Base-by-base conservation (phyloP, 2,329 filamentous ascomycete species). In the Furcasterigmium furcatum region DNA sequence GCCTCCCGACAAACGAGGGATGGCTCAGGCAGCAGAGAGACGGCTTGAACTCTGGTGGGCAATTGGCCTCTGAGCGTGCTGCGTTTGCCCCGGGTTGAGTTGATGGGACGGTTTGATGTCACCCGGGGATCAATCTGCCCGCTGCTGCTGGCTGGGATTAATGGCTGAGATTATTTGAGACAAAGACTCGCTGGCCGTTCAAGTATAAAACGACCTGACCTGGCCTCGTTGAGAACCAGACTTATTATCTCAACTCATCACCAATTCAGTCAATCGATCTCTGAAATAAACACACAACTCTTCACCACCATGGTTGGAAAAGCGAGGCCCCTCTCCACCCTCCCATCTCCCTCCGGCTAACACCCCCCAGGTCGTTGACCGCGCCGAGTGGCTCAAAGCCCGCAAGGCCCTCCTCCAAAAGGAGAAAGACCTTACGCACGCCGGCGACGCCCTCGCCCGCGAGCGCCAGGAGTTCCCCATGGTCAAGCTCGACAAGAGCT, bases 401-500 rank as follows among this genome's bases (percentile, higher is more conserved):
- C 59, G 61, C 38, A 66, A 61, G 36, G 55, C 54, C 4, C 56
- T 68, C 18, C 57, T 68, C 6, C 46, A 51, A 14, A 65, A 66
- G 42, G 63, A 68, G 46, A 68, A 67, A 43, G 57, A 60, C 16
- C 55, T 59, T 21, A 61, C 58, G 4, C 55, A 51, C 30, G 59
- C 58, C 34, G 47, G 46, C 39, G 59, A 64, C 18, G 53, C 49
- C 16, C 55, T 70, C 41, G 54, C 57, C 5, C 50, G 56, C 1
- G 43, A 61, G 25, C 62, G 62, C 18, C 63, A 60, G 10, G 48
- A 63, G 6, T 65, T 74, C 4, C 67, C 68, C 20, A 64, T 71
- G 56, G 66, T 70, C 41, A 63, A 63, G 25, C 48, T 72, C 18
- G 55, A 58, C 24, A 66, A 67, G 40, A 18, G 53, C 3, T 66